Conservation (phyloP, 192 early-diverging fungal genomes). For the Gryganskiella cystojenkinii region DNA sequence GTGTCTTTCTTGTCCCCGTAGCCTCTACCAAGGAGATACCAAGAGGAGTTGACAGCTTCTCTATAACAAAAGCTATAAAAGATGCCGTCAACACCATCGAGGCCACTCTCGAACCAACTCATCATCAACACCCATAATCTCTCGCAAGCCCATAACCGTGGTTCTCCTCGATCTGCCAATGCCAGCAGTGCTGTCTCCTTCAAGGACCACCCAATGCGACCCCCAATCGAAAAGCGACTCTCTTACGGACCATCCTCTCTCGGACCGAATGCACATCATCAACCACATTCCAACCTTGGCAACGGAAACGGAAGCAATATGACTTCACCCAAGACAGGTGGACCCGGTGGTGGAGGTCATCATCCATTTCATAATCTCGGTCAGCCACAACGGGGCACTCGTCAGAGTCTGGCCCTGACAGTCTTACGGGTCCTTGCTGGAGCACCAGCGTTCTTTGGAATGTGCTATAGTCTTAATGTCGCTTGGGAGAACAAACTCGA, state of each 20-base stretch:
- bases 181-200: constrained; percentile 17
- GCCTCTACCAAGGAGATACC: no score
- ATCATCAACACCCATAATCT: constrained; percentile 53
- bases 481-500: constrained; percentile 6
- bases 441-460: constrained; percentile 30
- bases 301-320: constrained; percentile 1
- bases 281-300: background rate
- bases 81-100: constrained; percentile 44
- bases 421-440: constrained; percentile 17
- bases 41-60: background rate
- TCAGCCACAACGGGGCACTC: constrained; percentile 19
- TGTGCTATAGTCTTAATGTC: constrained; percentile 31
- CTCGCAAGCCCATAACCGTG: constrained; percentile 50
- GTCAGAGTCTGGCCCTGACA: constrained; percentile 34
- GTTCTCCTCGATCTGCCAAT: constrained; percentile 41
- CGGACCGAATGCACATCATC: constrained; percentile 1
- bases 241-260: constrained; percentile 29
- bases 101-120: constrained; percentile 43
- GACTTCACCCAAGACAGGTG: background rate
- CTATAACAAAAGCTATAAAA: background rate
- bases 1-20: no score
- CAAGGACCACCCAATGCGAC: constrained; percentile 31
- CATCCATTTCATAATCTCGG: constrained; percentile 37
- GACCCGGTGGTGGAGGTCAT: background rate
- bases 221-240: constrained; percentile 36